Percentiles rank a stretch among this genome's conserved stretches.
phyloP scores from a whole-genome alignment of 768 basidiomycete genomes.

The Suillus placidus region DNA sequence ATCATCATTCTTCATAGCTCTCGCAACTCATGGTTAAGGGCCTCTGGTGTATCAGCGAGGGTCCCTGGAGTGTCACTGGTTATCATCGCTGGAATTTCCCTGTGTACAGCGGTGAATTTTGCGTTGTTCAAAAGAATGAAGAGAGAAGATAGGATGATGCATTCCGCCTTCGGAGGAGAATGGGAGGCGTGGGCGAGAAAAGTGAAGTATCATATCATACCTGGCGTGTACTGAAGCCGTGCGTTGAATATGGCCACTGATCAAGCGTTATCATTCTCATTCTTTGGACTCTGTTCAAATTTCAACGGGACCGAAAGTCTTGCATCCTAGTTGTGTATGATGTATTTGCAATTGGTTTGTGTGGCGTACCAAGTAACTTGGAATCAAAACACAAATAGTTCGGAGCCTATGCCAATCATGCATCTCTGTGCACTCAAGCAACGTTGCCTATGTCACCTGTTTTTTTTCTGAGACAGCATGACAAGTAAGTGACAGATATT shows the following conservation, averaged over 20 bases:
- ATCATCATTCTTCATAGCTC: conserved; percentile 9
- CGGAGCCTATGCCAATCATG: background rate
- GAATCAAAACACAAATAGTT: background rate
- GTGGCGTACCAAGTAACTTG: background rate
- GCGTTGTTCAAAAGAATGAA: conserved; percentile 2
- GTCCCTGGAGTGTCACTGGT: conserved; percentile 2
- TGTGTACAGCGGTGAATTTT: background rate
- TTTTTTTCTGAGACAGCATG: background rate
- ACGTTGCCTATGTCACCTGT: background rate
- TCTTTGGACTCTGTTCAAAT: background rate
- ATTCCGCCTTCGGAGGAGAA: conserved; percentile 32
- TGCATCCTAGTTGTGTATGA: conserved; percentile 25
- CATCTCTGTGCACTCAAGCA: background rate
- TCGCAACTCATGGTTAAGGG: conserved; percentile 17
- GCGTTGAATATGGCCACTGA: background rate
- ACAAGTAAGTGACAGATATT: background rate
- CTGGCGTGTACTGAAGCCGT: conserved; percentile 31
- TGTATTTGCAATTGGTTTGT: background rate
- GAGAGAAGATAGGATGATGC: conserved; percentile 35
- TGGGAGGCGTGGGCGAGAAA: conserved; percentile 36
- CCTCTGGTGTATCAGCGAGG: conserved; percentile 13
- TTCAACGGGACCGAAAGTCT: background rate
- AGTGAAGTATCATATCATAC: conserved; percentile 36
- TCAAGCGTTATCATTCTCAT: background rate
- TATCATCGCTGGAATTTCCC: background rate